Evolutionary conservation across 2,329 filamentous ascomycete genomes (phyloP).

Genomic region (Cordyceps farinosa): DNA sequence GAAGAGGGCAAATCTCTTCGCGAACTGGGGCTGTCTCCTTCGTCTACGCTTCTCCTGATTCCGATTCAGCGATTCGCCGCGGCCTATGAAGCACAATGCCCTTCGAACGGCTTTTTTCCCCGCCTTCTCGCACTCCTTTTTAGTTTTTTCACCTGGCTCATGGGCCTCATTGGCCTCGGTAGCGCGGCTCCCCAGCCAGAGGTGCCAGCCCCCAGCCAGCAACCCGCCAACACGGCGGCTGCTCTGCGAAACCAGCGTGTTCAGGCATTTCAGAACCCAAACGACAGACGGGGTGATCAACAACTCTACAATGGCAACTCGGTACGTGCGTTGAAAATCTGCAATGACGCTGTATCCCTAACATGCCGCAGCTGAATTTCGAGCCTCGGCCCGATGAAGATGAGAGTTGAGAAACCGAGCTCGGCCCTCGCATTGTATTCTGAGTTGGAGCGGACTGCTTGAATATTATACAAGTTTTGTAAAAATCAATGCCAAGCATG

Average conservation of each 20-base stretch:
- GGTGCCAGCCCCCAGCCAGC: neutral
- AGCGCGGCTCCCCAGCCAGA: conserved; percentile 16
- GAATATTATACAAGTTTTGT: conserved; percentile 24
- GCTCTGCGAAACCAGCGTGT: conserved; percentile 25
- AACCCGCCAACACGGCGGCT: conserved; percentile 5
- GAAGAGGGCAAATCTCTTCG: conserved; percentile 69
- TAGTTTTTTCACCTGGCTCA: conserved; percentile 28
- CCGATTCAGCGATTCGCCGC: conserved; percentile 53
- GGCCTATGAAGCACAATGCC: conserved; percentile 36
- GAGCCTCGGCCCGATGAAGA: conserved; percentile 62
- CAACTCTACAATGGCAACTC: conserved; percentile 92
- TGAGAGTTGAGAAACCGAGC: conserved; percentile 31
- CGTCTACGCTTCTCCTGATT: conserved; percentile 77
- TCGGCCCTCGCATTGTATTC: neutral
- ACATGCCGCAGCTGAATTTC: conserved; percentile 57
- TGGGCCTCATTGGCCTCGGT: conserved; percentile 28
- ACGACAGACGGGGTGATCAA: conserved; percentile 53
- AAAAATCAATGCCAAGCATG: conserved; percentile 22
- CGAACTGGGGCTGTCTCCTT: conserved; percentile 71
- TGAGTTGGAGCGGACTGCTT: conserved; percentile 18
- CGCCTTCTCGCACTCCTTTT: conserved; percentile 31
- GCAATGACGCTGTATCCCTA: conserved; percentile 24
- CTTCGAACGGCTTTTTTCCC: conserved; percentile 28
- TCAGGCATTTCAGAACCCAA: conserved; percentile 28
- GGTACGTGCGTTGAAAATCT: conserved; percentile 46